Percentiles rank a stretch among this genome's conserved stretches.
These are phyloP conservation scores for Miamiensis avidus DNA, from an alignment of 169 alveolate species.

Conservation along the genomic window DNA sequence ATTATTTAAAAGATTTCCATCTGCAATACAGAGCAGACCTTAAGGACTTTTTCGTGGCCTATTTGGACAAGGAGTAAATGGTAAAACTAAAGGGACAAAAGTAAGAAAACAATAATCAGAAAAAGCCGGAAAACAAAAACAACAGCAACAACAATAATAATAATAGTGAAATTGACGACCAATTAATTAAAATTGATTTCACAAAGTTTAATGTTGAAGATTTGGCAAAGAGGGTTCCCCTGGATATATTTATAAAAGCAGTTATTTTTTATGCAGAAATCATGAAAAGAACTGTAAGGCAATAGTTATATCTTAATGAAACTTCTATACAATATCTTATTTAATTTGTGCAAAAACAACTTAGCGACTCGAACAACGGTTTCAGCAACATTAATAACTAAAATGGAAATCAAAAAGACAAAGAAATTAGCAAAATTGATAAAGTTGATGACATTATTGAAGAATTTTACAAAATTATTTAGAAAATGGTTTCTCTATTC, in stretches of 20 bases:
- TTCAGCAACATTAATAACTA: too few relatives aligned
- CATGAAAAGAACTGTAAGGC: constrained; percentile 6
- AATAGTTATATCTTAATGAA: constrained; percentile 8
- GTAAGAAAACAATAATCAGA: neutral
- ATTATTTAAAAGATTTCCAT: neutral
- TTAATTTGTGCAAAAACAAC: neutral
- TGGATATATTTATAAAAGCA: constrained; percentile 11
- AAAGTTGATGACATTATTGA: constrained; percentile 6
- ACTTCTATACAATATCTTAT: constrained; percentile 1
- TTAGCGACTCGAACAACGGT: too few relatives aligned
- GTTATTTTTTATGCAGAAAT: constrained; percentile 13
- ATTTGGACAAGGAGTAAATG: constrained; percentile 2
- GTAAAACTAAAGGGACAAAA: constrained; percentile 10
- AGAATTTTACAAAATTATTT: neutral
- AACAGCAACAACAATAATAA: neutral
- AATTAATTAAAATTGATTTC: neutral
- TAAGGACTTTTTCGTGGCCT: neutral
- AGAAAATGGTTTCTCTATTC: neutral
- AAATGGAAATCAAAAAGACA: neutral
- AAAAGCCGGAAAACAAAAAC: neutral
- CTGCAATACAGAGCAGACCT: neutral
- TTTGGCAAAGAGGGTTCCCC: neutral
- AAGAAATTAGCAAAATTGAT: neutral
- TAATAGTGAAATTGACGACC: neutral
- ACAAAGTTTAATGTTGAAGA: neutral